Conservation (phyloP, 2,329 filamentous ascomycete genomes). For the Fusarium penzigii region DNA sequence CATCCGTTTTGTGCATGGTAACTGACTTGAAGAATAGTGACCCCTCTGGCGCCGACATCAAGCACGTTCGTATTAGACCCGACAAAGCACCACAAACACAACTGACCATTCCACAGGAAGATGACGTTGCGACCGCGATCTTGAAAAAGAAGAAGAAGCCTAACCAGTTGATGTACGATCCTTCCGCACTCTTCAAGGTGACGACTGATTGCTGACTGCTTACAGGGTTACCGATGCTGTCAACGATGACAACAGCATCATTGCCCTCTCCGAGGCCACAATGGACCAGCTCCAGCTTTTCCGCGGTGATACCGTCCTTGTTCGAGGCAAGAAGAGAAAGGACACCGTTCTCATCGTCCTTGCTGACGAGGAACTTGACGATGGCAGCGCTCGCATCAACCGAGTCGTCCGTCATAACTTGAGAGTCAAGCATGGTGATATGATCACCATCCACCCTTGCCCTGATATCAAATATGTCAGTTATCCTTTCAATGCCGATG, state of each 20-base stretch:
- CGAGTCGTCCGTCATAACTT: slow-evolving; percentile 98
- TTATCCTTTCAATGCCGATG: slow-evolving; percentile 25
- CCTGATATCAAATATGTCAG: slow-evolving; percentile 99
- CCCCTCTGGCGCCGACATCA: slow-evolving; percentile 83
- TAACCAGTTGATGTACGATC: slow-evolving; percentile 89
- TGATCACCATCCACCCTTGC: slow-evolving; percentile 95
- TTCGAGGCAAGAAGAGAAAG: slow-evolving; percentile 99
- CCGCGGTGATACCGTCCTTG: slow-evolving; percentile 95
- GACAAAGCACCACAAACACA: slow-evolving; percentile 15
- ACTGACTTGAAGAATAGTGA: slow-evolving; percentile 63
- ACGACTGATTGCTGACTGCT: slow-evolving; percentile 23
- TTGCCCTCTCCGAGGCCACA: slow-evolving; percentile 95
- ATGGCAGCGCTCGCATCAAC: slow-evolving; percentile 96
- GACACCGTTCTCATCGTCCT: slow-evolving; percentile 98
- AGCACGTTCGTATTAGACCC: slow-evolving; percentile 62
- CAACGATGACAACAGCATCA: slow-evolving; percentile 99
- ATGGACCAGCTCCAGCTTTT: slow-evolving; percentile 99
- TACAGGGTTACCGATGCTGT: slow-evolving; percentile 91
- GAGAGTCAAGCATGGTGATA: slow-evolving; percentile 96
- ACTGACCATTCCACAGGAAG: slow-evolving; percentile 60
- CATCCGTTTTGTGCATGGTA: slow-evolving; percentile 7
- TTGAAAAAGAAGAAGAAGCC: slow-evolving; percentile 99
- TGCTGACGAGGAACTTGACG: slow-evolving; percentile 96
- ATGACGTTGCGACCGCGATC: slow-evolving; percentile 93
- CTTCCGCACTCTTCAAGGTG: slow-evolving; percentile 2